These are phyloP conservation scores for Myxozyma monticola DNA, from an alignment of 805 yeast genomes.

Conservation along the genomic window DNA sequence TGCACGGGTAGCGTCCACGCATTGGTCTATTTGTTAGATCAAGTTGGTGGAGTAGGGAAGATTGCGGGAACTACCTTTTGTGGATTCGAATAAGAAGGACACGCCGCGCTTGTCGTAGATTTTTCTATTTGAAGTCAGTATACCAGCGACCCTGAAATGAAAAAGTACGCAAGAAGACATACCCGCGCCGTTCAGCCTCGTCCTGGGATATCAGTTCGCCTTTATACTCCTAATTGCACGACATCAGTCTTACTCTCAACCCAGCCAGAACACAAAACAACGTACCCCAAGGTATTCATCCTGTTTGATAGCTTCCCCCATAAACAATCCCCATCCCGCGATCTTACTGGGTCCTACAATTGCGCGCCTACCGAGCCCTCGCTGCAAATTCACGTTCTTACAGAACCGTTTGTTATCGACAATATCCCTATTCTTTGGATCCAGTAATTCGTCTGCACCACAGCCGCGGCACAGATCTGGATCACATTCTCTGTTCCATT, in stretches of 20 bases:
- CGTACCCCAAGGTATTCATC: conserved; percentile 26
- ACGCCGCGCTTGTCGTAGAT: conserved; percentile 29
- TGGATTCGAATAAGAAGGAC: conserved; percentile 25
- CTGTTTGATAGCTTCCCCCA: conserved; percentile 27
- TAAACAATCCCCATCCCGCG: conserved; percentile 28
- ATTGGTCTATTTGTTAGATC: conserved; percentile 14
- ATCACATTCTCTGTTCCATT: conserved; percentile 30
- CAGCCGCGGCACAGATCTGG: conserved; percentile 27
- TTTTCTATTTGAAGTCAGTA: conserved; percentile 8
- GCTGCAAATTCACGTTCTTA: conserved; percentile 22
- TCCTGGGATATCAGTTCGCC: conserved; percentile 29
- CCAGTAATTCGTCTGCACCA: conserved; percentile 27
- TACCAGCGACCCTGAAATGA: neutral
- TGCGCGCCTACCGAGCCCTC: conserved; percentile 22
- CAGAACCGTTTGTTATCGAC: conserved; percentile 20
- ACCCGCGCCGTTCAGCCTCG: conserved; percentile 30
- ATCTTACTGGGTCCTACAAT: conserved; percentile 23
- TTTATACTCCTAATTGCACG: conserved; percentile 22
- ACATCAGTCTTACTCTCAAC: neutral
- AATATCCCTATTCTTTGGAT: conserved; percentile 26
- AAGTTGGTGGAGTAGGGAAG: too few species aligned
- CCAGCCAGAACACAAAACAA: too few species aligned
- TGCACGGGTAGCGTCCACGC: conserved; percentile 28
- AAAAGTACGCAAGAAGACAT: neutral
- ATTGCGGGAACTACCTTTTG: conserved; percentile 22